Evolutionary conservation across 306 rosid species (phyloP), one percentile per base, ranked within the genome.

Genomic region (Hippophae rhamnoides): DNA sequence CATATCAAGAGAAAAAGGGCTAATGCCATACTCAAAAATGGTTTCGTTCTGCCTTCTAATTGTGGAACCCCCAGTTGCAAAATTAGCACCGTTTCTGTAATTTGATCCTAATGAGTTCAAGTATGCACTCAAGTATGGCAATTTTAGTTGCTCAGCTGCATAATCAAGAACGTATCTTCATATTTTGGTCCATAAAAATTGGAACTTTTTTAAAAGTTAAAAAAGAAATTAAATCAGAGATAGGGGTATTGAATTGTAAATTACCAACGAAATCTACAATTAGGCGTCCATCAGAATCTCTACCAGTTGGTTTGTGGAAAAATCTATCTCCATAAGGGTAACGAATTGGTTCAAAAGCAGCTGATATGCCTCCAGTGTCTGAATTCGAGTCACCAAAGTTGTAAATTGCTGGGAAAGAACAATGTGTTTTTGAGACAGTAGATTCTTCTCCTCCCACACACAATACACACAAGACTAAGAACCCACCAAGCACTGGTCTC

Each of bases 351-450:
- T 69, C 81, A 69, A 90, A 89, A 4, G 81, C 88, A 10, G 96
- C 97, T 10, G 97, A 84, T 9, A 90, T 85, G 63, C 92, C 94
- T 45, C 97, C 97, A 3, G 97, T 90, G 68, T 90, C 97, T 10
- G 97, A 90, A 56, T 90, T 90, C 1, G 97, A 90, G 80, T 90
- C 97, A 0, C 97, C 97, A 49, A 87, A 90, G 81, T 90, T 90
- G 87, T 87, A 90, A 51, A 90, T 67, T 41, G 94, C 97, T 11
- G 97, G 90, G 54, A 87, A 90, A 46, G 60, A 54, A 65, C 97
- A 90, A 50, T 77, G 14, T 11, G 81, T 13, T 11, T 74, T 63
- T 65, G 75, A 61, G 59, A 56, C 38, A 31, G 38, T 69, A 59
- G 54, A 56, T 26, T 52, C 70, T 10, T 45, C 68, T 41, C 65